Conservation (phyloP, 2,329 filamentous ascomycete species). For the Raffaelea albimanens region DNA sequence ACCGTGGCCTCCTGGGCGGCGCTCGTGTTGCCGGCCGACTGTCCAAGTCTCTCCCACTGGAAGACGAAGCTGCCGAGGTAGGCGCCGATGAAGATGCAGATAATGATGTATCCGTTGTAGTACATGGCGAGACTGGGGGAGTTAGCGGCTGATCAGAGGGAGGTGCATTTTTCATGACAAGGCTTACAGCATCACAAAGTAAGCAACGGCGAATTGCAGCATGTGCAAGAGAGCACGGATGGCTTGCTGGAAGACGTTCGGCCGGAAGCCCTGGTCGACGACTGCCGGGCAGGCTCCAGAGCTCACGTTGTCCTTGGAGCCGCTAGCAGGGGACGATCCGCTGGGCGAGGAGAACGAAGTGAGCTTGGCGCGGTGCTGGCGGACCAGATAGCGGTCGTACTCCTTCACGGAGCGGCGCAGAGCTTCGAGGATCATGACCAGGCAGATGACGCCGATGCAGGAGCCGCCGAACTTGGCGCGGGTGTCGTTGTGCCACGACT, state of each 20-base stretch:
- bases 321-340: not conserved
- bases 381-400: constrained; percentile 59
- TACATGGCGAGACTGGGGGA: constrained; percentile 45
- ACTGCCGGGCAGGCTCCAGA: constrained; percentile 4
- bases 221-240: constrained; percentile 59
- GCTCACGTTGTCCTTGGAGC: constrained; percentile 1
- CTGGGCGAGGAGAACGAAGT: not conserved
- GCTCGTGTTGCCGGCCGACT: constrained; percentile 11
- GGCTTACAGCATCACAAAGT: constrained; percentile 60
- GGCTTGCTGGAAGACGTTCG: constrained; percentile 55
- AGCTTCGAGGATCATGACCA: constrained; percentile 63
- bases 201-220: constrained; percentile 64
- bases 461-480: constrained; percentile 66
- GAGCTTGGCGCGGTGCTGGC: constrained; percentile 28
- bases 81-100: constrained; percentile 70
- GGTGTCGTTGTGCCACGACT: constrained; percentile 60
- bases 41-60: constrained; percentile 51
- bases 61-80: constrained; percentile 66
- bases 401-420: constrained; percentile 62
- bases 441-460: constrained; percentile 68
- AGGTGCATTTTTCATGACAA: too few relatives aligned
- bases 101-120: constrained; percentile 66
- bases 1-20: constrained; percentile 17
- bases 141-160: too few relatives aligned
- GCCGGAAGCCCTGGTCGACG: constrained; percentile 31